These are phyloP conservation scores for Rhododendron williamsianum DNA, from an alignment of 148 eudicot genomes.

Conservation along the genomic window DNA sequence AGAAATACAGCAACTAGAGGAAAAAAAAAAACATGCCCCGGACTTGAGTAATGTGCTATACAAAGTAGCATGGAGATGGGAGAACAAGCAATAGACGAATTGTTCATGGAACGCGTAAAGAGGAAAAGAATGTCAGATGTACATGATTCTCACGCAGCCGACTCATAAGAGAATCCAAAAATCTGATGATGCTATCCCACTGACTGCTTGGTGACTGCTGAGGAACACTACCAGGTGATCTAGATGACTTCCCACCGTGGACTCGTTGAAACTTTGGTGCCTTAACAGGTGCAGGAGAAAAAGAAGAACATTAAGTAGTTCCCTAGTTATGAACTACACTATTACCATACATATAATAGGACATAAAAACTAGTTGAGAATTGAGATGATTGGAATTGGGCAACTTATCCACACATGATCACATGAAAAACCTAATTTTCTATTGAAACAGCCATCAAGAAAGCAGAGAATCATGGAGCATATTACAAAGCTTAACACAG, in stretches of 20 bases:
- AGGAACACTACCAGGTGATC: conserved; percentile 72
- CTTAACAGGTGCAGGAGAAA: conserved; percentile 25
- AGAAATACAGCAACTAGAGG: not conserved
- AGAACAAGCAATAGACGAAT: not conserved
- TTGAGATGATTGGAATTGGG: not conserved
- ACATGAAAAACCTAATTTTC: not conserved
- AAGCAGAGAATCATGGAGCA: not conserved
- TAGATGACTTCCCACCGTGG: conserved; percentile 72
- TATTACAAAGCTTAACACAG: not conserved
- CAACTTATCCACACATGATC: not conserved
- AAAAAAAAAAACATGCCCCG: not conserved
- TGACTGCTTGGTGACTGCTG: conserved; percentile 65
- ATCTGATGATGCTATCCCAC: conserved; percentile 91
- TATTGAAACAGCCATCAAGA: not conserved
- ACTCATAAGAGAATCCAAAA: conserved; percentile 85
- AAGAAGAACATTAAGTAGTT: not conserved
- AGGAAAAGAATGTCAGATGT: conserved; percentile 14
- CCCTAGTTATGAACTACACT: not conserved
- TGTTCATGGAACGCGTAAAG: not conserved
- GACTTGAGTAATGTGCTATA: not conserved
- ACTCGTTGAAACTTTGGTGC: conserved; percentile 78
- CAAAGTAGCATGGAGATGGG: not conserved
- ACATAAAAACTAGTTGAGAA: not conserved
- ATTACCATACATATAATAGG: not conserved
- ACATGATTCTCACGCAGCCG: conserved; percentile 80